phyloP scores from a whole-genome alignment of 1,284 basidiomycete genomes.

The Vanrija pseudolonga region DNA sequence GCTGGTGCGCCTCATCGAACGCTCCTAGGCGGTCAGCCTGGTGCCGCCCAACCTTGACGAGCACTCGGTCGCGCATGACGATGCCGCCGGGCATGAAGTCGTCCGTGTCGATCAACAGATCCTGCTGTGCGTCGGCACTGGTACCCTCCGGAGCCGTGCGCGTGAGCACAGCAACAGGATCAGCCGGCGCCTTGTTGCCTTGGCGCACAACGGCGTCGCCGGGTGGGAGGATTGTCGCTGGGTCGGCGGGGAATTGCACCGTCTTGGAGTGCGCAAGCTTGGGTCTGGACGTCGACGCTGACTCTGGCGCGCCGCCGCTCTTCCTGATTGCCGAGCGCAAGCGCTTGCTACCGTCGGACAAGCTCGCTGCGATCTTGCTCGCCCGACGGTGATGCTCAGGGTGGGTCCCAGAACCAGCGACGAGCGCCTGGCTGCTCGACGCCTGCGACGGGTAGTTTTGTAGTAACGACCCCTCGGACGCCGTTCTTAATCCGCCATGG shows the following conservation, averaged over 20 bases:
- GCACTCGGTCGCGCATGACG: slow-evolving; percentile 44
- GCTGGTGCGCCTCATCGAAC: slow-evolving; percentile 39
- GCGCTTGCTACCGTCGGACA: too few species aligned
- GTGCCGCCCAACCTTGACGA: slow-evolving; percentile 44
- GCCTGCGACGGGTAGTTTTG: too few species aligned
- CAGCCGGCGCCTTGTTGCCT: slow-evolving; percentile 33
- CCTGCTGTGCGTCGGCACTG: slow-evolving; percentile 35
- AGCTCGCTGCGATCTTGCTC: too few species aligned
- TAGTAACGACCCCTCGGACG: too few species aligned
- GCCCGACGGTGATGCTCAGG: too few species aligned
- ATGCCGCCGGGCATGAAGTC: slow-evolving; percentile 27
- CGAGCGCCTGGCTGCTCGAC: too few species aligned
- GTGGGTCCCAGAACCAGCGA: too few species aligned
- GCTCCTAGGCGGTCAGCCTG: slow-evolving; percentile 22
- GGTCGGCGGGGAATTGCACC: slow-evolving; percentile 40
- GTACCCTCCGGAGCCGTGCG: slow-evolving; percentile 39
- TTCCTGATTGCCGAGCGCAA: too few species aligned
- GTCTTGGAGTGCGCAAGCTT: slow-evolving; percentile 20
- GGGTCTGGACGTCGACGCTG: neutral
- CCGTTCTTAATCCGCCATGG: too few species aligned
- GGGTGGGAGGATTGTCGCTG: slow-evolving; percentile 5
- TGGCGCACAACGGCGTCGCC: slow-evolving; percentile 3
- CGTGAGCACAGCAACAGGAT: slow-evolving; percentile 37
- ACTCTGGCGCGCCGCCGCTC: too few species aligned
- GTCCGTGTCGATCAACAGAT: slow-evolving; percentile 17